phyloP scores from a whole-genome alignment of 306 rosid species.

The Fragaria nilgerrensis region DNA sequence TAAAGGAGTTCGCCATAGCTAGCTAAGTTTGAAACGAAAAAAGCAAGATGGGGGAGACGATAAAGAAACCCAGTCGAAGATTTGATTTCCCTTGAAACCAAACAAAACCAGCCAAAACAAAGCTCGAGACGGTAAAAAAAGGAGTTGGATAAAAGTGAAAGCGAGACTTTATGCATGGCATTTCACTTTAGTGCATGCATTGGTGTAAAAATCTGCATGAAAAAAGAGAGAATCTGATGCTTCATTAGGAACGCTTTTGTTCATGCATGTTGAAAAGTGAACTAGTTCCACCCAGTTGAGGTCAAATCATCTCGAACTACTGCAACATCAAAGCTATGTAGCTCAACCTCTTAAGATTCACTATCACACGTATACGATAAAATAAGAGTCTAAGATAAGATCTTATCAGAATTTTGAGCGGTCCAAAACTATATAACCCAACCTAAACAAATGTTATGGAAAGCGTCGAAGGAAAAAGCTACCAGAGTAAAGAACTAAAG shows the following conservation, averaged over 20 bases:
- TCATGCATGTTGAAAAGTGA: conserved; percentile 13
- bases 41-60: too few relatives aligned
- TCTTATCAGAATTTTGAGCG: neutral
- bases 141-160: conserved; percentile 26
- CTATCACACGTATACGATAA: neutral
- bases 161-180: conserved; percentile 18
- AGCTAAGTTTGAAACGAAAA: conserved; percentile 14
- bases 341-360: conserved; percentile 28
- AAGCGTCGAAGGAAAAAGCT: neutral
- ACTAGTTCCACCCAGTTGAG: conserved; percentile 22
- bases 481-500: neutral
- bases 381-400: neutral
- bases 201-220: conserved; percentile 17
- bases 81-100: conserved; percentile 45
- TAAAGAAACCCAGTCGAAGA: conserved; percentile 29
- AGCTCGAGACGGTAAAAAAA: conserved; percentile 41
- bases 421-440: neutral
- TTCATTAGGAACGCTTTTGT: conserved; percentile 30
- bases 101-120: conserved; percentile 24
- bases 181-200: conserved; percentile 1
- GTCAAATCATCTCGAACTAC: conserved; percentile 35
- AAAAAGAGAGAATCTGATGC: conserved; percentile 56
- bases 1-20: conserved; percentile 1
- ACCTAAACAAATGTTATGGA: conserved; percentile 4
- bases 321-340: neutral